Percentiles rank a stretch among this genome's conserved stretches.
phyloP scores from a whole-genome alignment of 1,284 basidiomycete genomes.

The Gomphus sp. region DNA sequence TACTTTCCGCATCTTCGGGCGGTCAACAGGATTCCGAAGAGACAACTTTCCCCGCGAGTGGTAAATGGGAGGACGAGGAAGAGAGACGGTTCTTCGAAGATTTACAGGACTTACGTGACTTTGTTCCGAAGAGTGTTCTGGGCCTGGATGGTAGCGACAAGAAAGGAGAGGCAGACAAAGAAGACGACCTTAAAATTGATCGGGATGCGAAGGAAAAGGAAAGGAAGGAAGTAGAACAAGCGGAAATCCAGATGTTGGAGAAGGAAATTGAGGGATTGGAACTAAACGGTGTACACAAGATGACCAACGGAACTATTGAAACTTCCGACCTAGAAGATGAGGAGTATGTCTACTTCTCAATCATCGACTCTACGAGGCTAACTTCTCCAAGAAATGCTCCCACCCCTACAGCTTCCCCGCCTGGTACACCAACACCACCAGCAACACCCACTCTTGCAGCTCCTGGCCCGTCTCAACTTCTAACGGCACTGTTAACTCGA shows the following conservation, averaged over 20 bases:
- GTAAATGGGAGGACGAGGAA: slow-evolving; percentile 99
- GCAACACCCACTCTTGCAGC: slow-evolving; percentile 60
- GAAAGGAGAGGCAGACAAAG: slow-evolving; percentile 17
- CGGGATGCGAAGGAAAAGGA: slow-evolving; percentile 35
- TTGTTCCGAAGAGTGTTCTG: slow-evolving; percentile 81
- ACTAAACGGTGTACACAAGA: slow-evolving; percentile 25
- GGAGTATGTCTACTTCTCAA: slow-evolving; percentile 25
- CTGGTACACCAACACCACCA: slow-evolving; percentile 51
- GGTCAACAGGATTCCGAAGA: slow-evolving; percentile 46
- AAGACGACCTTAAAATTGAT: slow-evolving; percentile 32
- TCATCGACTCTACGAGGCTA: slow-evolving; percentile 7
- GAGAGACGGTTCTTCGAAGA: slow-evolving; percentile 94
- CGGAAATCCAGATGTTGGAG: slow-evolving; percentile 47
- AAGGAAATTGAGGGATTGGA: slow-evolving; percentile 50
- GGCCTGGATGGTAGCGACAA: slow-evolving; percentile 62
- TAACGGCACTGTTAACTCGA: slow-evolving; percentile 87
- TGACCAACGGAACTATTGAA: slow-evolving; percentile 16
- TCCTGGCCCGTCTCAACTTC: slow-evolving; percentile 86
- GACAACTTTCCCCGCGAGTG: slow-evolving; percentile 45
- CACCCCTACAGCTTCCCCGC: slow-evolving; percentile 60
- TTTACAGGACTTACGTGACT: slow-evolving; percentile 83
- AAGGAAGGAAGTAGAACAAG: slow-evolving; percentile 41
- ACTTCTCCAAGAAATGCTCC: slow-evolving; percentile 26
- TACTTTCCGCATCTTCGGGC: slow-evolving; percentile 45
- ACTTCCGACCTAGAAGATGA: slow-evolving; percentile 39